Conservation (phyloP, 768 basidiomycete genomes). For the Boletus huronensis region DNA sequence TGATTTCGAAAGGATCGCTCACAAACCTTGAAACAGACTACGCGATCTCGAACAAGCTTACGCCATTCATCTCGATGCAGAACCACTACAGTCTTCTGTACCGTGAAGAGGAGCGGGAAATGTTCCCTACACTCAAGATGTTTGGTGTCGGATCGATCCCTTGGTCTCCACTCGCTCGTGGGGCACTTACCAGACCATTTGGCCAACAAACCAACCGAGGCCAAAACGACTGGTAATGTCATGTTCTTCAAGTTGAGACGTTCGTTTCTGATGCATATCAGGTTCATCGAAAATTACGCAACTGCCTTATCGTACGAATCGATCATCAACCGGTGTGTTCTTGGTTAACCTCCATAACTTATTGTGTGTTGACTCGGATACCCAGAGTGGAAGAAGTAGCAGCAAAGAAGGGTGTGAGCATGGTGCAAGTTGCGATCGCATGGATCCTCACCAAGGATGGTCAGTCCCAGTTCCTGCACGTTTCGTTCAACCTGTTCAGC, state of each 20-base stretch:
- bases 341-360: background rate
- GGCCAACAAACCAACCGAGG: conserved; percentile 28
- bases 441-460: conserved; percentile 36
- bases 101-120: conserved; percentile 58
- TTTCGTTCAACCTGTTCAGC: background rate
- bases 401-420: conserved; percentile 34
- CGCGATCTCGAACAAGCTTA: conserved; percentile 41
- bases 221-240: conserved; percentile 23
- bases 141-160: conserved; percentile 45
- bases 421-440: conserved; percentile 43
- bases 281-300: conserved; percentile 27
- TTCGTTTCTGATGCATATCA: conserved; percentile 8
- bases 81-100: conserved; percentile 56
- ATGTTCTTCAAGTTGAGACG: background rate
- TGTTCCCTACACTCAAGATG: conserved; percentile 50
- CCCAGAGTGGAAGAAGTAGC: conserved; percentile 41
- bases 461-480: conserved; percentile 1
- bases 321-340: conserved; percentile 27
- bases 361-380: background rate
- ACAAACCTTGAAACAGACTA: conserved; percentile 28
- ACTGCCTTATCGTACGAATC: conserved; percentile 23
- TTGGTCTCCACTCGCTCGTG: conserved; percentile 43
- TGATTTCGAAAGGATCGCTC: background rate
- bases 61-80: conserved; percentile 63
- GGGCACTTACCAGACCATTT: conserved; percentile 34